Conservation (phyloP, 2,329 filamentous ascomycete genomes). For the Chaetomium olivaceum region DNA sequence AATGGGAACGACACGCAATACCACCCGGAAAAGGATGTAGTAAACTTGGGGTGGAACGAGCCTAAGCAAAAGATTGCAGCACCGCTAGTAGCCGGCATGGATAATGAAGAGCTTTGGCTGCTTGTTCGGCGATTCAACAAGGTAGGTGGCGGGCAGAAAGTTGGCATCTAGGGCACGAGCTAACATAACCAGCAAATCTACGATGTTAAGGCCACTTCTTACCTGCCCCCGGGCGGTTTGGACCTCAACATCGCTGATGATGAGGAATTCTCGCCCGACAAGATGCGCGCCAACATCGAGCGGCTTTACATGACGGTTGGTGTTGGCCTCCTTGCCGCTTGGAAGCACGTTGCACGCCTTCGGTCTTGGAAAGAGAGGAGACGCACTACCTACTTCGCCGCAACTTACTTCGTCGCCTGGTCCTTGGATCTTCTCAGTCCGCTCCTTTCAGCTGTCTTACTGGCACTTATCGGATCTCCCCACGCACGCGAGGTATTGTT, state of each 20-base stretch:
- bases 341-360: conserved; percentile 74
- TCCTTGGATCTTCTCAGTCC: conserved; percentile 69
- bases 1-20: conserved; percentile 50
- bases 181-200: conserved; percentile 51
- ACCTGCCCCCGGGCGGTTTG: conserved; percentile 64
- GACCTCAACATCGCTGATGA: conserved; percentile 81
- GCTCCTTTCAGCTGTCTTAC: conserved; percentile 56
- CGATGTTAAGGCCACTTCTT: conserved; percentile 66
- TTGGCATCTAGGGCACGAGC: not conserved
- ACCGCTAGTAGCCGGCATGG: conserved; percentile 66
- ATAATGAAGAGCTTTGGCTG: conserved; percentile 73
- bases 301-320: conserved; percentile 79
- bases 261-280: conserved; percentile 83
- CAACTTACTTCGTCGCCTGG: conserved; percentile 65
- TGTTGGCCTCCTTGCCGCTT: conserved; percentile 63
- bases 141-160: conserved; percentile 39
- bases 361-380: conserved; percentile 76
- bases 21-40: conserved; percentile 57
- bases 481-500: conserved; percentile 65
- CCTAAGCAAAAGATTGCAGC: conserved; percentile 54
- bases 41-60: conserved; percentile 70
- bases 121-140: conserved; percentile 74
- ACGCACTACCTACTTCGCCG: conserved; percentile 64
- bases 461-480: conserved; percentile 67
- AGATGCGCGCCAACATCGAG: conserved; percentile 75